Evolutionary conservation across 164 flowering plant species (phyloP).

Genomic region (Nymphaea colorata): DNA sequence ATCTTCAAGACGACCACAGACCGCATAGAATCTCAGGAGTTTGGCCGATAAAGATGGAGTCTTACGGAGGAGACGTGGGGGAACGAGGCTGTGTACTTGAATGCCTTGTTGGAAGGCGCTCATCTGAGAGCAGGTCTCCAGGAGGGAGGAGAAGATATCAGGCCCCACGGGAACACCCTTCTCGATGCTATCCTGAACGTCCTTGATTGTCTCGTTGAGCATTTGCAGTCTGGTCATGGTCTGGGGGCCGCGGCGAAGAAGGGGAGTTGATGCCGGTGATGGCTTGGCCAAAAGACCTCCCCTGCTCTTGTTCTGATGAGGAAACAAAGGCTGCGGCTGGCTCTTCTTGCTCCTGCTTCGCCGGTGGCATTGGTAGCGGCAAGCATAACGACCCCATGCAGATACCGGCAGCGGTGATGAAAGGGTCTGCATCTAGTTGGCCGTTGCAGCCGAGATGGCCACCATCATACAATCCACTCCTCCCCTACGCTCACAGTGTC

Average conservation of each 20-base stretch:
- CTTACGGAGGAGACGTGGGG: not conserved
- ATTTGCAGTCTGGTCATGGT: not conserved
- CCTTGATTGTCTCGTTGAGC: not conserved
- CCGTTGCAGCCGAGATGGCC: too few species aligned
- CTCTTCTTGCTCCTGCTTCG: not conserved
- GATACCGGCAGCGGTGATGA: too few species aligned
- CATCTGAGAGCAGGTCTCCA: slow-evolving; percentile 1
- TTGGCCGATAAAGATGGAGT: slow-evolving; percentile 2
- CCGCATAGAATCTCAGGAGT: not conserved
- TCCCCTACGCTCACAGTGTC: too few species aligned
- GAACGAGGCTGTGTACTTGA: slow-evolving; percentile 2
- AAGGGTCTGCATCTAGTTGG: too few species aligned
- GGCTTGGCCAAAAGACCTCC: not conserved
- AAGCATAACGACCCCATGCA: too few species aligned
- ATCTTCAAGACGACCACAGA: slow-evolving; percentile 1
- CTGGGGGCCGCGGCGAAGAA: not conserved
- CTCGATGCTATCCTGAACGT: not conserved
- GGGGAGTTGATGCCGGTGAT: not conserved
- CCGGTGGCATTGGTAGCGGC: not conserved
- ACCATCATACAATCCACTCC: too few species aligned
- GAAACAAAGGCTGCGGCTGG: not conserved
- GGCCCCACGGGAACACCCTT: not conserved
- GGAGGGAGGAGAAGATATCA: not conserved
- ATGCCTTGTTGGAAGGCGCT: slow-evolving; percentile 3
- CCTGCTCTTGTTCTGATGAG: not conserved